Conservation (phyloP, 805 yeast genomes). For the Tetrapisispora nanseiensis region DNA sequence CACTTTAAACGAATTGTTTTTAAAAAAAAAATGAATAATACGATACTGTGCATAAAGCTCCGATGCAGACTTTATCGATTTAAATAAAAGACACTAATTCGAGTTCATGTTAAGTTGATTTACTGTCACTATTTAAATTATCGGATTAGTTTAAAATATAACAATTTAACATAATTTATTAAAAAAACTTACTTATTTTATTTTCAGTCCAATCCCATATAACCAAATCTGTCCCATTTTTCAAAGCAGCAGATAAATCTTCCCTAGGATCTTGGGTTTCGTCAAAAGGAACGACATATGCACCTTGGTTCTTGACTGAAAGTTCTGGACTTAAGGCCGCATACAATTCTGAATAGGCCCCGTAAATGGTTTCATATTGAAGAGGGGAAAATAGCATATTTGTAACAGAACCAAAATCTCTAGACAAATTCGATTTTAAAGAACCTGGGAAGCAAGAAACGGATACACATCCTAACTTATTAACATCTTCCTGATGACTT, state of each 20-base stretch:
- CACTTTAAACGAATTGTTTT: too few species aligned
- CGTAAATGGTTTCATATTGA: conserved; percentile 19
- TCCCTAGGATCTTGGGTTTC: conserved; percentile 21
- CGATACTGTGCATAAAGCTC: too few species aligned
- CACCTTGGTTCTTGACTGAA: conserved; percentile 20
- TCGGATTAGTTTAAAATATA: too few species aligned
- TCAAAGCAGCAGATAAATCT: conserved; percentile 18
- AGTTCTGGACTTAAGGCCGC: conserved; percentile 31
- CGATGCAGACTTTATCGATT: too few species aligned
- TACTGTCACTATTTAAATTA: too few species aligned
- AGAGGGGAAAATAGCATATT: too few species aligned
- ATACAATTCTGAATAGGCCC: conserved; percentile 32
- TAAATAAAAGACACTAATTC: too few species aligned
- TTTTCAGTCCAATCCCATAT: conserved; percentile 21
- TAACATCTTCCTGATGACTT: conserved; percentile 14
- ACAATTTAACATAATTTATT: too few species aligned
- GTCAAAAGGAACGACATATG: conserved; percentile 31
- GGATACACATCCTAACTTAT: conserved; percentile 22
- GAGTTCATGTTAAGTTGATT: too few species aligned
- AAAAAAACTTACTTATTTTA: too few species aligned
- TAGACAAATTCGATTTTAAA: conserved; percentile 23
- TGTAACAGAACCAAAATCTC: conserved; percentile 13
- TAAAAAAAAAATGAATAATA: too few species aligned
- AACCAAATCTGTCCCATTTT: conserved; percentile 23
- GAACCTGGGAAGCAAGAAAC: conserved; percentile 31